These are phyloP conservation scores for Tribonema minus DNA, from an alignment of 108 stramenopile species.

Conservation along the genomic window DNA sequence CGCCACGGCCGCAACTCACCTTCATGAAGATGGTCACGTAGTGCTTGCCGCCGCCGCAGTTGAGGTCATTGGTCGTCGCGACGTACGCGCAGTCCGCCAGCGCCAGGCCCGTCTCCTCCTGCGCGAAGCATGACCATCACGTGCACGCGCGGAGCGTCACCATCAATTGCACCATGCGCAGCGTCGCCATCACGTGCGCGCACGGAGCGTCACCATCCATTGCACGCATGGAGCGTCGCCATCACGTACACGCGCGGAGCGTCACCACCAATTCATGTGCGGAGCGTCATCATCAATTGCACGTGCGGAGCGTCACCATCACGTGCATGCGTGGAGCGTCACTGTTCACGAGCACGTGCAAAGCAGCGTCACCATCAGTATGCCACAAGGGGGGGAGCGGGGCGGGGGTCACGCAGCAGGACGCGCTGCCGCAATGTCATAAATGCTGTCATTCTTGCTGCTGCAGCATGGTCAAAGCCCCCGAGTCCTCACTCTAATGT, in stretches of 20 bases:
- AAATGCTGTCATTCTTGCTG: too few relatives aligned
- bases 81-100: neutral
- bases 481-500: too few relatives aligned
- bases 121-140: neutral
- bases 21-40: slow-evolving; percentile 45
- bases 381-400: too few relatives aligned
- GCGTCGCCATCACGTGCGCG: neutral
- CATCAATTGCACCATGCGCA: neutral
- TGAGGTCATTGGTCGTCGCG: slow-evolving; percentile 1
- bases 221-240: neutral
- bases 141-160: neutral
- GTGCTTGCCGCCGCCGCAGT: slow-evolving; percentile 20
- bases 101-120: neutral
- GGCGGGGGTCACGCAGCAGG: too few relatives aligned
- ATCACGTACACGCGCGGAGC: neutral
- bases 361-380: neutral
- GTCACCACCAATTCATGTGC: neutral
- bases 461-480: too few relatives aligned
- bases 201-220: neutral
- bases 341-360: neutral
- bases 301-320: neutral
- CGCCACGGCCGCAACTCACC: too few relatives aligned
- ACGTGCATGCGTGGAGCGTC: neutral
- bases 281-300: neutral
- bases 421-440: too few relatives aligned